These are phyloP conservation scores for Cercophora sp. DNA, from an alignment of 495 filamentous ascomycete species.

Conservation along the genomic window DNA sequence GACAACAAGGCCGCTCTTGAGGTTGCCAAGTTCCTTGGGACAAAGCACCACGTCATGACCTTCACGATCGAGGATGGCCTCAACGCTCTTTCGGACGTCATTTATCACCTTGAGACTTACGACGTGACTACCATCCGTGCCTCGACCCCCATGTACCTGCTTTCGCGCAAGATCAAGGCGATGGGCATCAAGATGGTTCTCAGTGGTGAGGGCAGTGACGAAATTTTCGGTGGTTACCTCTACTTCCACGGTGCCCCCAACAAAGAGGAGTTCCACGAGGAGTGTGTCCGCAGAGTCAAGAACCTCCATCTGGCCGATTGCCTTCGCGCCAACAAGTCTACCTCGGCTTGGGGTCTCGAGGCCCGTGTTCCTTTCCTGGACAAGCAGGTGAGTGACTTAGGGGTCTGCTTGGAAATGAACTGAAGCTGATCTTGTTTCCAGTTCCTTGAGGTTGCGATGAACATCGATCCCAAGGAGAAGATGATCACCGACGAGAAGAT, in stretches of 20 bases:
- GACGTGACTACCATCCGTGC: conserved; percentile 98
- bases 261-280: conserved; percentile 86
- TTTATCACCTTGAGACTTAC: conserved; percentile 95
- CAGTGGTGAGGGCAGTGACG: conserved; percentile 91
- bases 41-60: conserved; percentile 94
- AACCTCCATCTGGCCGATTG: conserved; percentile 94
- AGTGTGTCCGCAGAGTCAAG: conserved; percentile 88
- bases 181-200: conserved; percentile 99
- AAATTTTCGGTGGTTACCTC: conserved; percentile 97
- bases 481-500: conserved; percentile 87
- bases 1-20: conserved; percentile 84
- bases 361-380: conserved; percentile 97
- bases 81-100: conserved; percentile 92
- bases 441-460: conserved; percentile 89
- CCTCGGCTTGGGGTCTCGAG: conserved; percentile 97
- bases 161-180: conserved; percentile 97
- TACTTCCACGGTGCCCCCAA: conserved; percentile 95
- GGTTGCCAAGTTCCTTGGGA: conserved; percentile 92
- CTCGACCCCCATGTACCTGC: conserved; percentile 96
- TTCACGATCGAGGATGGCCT: conserved; percentile 97
- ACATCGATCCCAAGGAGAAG: conserved; percentile 89
- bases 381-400: conserved; percentile 69
- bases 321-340: conserved; percentile 97
- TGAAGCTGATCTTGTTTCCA: conserved; percentile 27
- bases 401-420: not conserved